Conservation (phyloP, 208 protist genomes). For the Tritrichomonas musculus region DNA sequence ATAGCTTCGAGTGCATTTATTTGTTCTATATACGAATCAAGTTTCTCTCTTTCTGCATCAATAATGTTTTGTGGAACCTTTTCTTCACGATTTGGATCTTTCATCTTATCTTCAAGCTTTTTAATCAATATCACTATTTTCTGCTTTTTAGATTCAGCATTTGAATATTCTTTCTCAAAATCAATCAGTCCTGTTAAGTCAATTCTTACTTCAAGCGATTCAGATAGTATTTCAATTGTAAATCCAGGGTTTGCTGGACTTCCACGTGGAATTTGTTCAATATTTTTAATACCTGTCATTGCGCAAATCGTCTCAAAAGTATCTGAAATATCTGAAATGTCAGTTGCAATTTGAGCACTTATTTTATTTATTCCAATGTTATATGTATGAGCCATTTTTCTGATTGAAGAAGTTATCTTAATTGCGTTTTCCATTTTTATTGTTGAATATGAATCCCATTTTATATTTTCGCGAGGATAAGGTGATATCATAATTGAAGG, state of each 20-base stretch:
- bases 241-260: background rate
- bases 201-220: background rate
- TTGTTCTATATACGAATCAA: too few relatives aligned
- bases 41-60: background rate
- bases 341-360: background rate
- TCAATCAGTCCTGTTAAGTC: background rate
- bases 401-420: background rate
- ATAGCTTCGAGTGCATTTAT: too few relatives aligned
- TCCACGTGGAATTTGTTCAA: background rate
- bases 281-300: background rate
- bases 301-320: background rate
- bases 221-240: background rate
- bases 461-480: conserved; percentile 35
- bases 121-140: background rate
- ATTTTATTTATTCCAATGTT: background rate
- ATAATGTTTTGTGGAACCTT: background rate
- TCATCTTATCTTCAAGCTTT: background rate
- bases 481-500: conserved; percentile 43
- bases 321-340: background rate
- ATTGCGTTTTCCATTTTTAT: background rate
- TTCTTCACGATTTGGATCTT: background rate
- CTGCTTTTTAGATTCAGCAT: background rate
- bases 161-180: background rate
- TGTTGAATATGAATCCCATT: background rate
- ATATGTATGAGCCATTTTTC: background rate